Evolutionary conservation across 2,329 filamentous ascomycete genomes (phyloP), one percentile per base, ranked within the genome.

Genomic region (Colletotrichum plurivorum): DNA sequence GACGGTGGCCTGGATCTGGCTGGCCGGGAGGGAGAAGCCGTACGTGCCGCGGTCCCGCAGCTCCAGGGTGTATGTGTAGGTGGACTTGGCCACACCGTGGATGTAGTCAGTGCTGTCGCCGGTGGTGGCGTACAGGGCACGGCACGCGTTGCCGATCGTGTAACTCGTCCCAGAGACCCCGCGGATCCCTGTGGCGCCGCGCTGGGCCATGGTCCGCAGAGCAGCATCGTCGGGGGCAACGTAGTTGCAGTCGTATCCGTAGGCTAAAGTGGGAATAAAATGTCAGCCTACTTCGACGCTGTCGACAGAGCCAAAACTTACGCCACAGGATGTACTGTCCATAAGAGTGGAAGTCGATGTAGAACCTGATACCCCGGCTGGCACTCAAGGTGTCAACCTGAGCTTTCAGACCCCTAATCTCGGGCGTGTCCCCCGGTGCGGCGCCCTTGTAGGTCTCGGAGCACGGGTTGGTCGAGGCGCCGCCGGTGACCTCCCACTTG

Each of bases 291-390:
- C n/a, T n/a, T n/a, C n/a, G n/a, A n/a, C n/a, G n/a, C n/a, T n/a
- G n/a, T n/a, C n/a, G n/a, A n/a, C n/a, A n/a, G n/a, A n/a, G n/a
- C n/a, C n/a, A n/a, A n/a, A n/a, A 43, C 66, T 52, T 45, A 72
- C 70, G 71, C 70, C 67, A 72, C 4, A 72, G 68, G 15, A 73
- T 72, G 52, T 71, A 72, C 64, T 92, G 89, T 12, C 84, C 86
- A 78, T 90, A 92, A 0, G 88, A 84, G 78, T 92, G 90, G 75
- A 87, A 88, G 78, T 92, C 90, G 71, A 92, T 87, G 78, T 87
- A 92, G 2, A 90, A 81, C 73, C 88, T 86, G 48, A 92, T 79
- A 1, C 88, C 87, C 69, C 86, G 82, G 3, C 72, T 63, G 9
- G 63, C 75, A 5, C 80, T 78, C 20, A 89, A 72, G 15, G 76